Evolutionary conservation across 192 early-diverging fungal species (phyloP).

Genomic region (Coemansia sp.): DNA sequence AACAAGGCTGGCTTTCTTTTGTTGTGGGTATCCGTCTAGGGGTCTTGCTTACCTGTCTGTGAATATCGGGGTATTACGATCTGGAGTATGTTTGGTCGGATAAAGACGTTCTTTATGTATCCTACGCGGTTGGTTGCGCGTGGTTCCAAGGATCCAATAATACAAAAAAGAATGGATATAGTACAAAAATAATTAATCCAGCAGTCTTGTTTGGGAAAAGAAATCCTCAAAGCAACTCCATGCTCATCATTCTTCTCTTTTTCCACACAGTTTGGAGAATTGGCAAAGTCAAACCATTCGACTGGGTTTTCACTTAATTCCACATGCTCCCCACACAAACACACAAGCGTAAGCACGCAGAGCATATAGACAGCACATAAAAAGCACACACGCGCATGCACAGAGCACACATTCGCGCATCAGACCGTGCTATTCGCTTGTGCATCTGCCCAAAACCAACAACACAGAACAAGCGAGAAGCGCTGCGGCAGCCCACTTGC

Average conservation of each 20-base stretch:
- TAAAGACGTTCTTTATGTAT: constrained; percentile 42
- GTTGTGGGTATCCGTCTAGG: background rate
- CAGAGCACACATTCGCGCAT: no score
- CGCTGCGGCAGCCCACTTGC: no score
- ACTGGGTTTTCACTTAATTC: background rate
- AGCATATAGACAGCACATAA: background rate
- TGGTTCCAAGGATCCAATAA: background rate
- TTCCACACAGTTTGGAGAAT: background rate
- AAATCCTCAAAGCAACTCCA: background rate
- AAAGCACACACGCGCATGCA: no score
- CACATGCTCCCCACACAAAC: background rate
- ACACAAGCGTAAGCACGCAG: background rate
- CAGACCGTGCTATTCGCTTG: no score
- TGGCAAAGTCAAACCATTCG: background rate
- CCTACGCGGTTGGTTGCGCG: constrained; percentile 21
- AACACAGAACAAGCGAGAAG: no score
- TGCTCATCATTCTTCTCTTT: background rate
- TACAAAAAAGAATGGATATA: background rate
- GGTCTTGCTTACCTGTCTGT: constrained; percentile 30
- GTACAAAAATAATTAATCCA: background rate
- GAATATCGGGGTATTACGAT: constrained; percentile 16
- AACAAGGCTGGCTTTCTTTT: background rate
- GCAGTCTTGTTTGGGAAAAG: background rate
- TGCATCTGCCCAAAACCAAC: no score
- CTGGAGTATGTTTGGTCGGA: constrained; percentile 30